Percentiles rank a stretch among this genome's conserved stretches.
These are phyloP conservation scores for Phialophora verrucosa DNA, from an alignment of 2,329 filamentous ascomycete genomes.

Conservation along the genomic window DNA sequence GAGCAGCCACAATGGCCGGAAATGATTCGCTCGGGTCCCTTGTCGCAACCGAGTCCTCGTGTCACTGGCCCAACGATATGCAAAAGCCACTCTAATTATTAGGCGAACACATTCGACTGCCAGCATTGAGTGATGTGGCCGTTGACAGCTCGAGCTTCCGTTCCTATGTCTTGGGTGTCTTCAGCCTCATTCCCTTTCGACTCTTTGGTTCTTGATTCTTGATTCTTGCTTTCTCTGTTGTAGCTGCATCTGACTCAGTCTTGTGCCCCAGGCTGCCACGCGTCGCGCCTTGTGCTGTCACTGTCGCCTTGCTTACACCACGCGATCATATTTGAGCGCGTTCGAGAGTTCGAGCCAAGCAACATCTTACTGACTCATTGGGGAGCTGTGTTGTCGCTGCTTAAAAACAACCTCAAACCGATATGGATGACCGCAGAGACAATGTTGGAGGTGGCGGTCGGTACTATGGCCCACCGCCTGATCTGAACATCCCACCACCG, in stretches of 20 bases:
- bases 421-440: slow-evolving; percentile 30
- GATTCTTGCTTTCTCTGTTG: background rate
- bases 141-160: background rate
- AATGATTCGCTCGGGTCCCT: background rate
- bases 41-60: background rate
- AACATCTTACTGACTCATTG: background rate
- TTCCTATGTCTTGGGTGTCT: background rate
- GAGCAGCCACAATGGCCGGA: background rate
- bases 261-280: slow-evolving; percentile 14
- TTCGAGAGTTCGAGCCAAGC: background rate
- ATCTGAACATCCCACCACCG: slow-evolving; percentile 12
- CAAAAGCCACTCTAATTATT: background rate
- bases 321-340: background rate
- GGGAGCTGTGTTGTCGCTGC: background rate
- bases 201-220: background rate
- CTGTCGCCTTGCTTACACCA: background rate
- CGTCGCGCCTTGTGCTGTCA: slow-evolving; percentile 5
- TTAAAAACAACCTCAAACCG: background rate
- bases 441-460: slow-evolving; percentile 23
- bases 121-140: background rate
- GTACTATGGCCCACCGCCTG: slow-evolving; percentile 21
- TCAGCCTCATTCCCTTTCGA: slow-evolving; percentile 4
- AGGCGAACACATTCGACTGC: background rate
- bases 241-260: background rate
- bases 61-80: background rate